These are phyloP conservation scores for Penicillium samsonianum DNA, from an alignment of 495 filamentous ascomycete genomes.

Conservation along the genomic window DNA sequence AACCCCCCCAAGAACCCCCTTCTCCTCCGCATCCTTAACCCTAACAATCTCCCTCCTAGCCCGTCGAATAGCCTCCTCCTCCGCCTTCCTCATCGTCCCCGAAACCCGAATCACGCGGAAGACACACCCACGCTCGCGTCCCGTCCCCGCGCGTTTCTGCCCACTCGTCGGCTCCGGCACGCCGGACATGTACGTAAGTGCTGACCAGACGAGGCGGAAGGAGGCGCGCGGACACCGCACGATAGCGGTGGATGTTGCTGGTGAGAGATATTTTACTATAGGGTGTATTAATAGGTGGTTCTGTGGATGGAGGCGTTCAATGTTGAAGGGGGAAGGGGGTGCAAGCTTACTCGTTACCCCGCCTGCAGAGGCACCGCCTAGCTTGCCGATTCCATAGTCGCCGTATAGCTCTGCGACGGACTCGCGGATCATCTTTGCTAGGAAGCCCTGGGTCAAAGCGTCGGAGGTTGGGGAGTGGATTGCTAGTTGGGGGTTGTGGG, in stretches of 20 bases:
- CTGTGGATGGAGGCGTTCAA: not conserved
- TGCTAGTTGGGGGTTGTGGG: slow-evolving; percentile 49
- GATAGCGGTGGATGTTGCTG: slow-evolving; percentile 91
- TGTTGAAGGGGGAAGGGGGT: not conserved
- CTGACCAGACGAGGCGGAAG: slow-evolving; percentile 86
- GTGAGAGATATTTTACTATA: slow-evolving; percentile 88
- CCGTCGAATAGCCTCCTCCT: slow-evolving; percentile 81
- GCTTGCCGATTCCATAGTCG: slow-evolving; percentile 78
- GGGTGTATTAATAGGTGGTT: slow-evolving; percentile 9
- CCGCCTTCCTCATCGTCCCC: slow-evolving; percentile 88
- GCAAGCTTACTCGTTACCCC: slow-evolving; percentile 60
- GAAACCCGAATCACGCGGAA: slow-evolving; percentile 88
- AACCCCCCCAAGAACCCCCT: slow-evolving; percentile 45
- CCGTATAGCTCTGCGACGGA: slow-evolving; percentile 75
- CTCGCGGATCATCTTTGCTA: slow-evolving; percentile 67
- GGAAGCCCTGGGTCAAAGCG: slow-evolving; percentile 58
- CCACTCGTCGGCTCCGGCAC: slow-evolving; percentile 49
- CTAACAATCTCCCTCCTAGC: slow-evolving; percentile 70
- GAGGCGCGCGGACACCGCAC: slow-evolving; percentile 75
- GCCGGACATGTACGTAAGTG: slow-evolving; percentile 76
- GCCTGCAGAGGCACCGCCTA: slow-evolving; percentile 54
- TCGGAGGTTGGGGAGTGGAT: slow-evolving; percentile 77
- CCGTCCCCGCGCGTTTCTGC: slow-evolving; percentile 36
- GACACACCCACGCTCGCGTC: slow-evolving; percentile 58
- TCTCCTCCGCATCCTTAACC: slow-evolving; percentile 50